Base-by-base conservation (phyloP, 129 eudicot genomes). In the Helianthus tuberosus region DNA sequence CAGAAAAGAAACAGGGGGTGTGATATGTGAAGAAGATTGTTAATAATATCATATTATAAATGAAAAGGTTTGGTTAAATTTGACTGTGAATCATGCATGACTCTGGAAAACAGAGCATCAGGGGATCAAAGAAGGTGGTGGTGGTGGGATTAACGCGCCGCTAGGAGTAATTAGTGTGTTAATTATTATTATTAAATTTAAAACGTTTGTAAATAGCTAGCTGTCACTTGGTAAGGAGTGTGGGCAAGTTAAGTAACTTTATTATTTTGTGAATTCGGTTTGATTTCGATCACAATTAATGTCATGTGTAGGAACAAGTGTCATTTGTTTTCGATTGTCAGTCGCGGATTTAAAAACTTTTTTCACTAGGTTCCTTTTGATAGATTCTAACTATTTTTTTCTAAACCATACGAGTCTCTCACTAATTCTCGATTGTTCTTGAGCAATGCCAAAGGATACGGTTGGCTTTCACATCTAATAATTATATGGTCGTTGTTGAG, bases 201-300 rank as follows among this genome's bases (percentile, higher is more conserved):
- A 46, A 55, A 50, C 60, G 73, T 71, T 10, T 66, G 65, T 29
- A 58, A 66, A 75, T 51, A 43, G 75, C 29, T 68, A 76, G 75
- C 80, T 76, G 75, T 58, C 70, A 76, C 54, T 75, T 46, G 60
- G 66, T 23, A 52, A 65, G 29, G 17, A 58, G 48, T 17, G 29
- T 14, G 5, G 29, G 32, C 49, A 5, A 11, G 52, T 61, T 69
- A 69, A 51, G 64, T 41, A 70, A 70, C 38, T 27, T 50, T 48
- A 41, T 70, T 53, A 70, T 15, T 69, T 51, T 29, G 35, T 60
- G 6, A 27, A 60, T 5, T 43, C 66, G 5, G 66, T 32, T 61
- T 13, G 32, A 29, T 32, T 11, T 29, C 20, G 23, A 61, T 61
- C 46, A 61, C 36, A 32, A 61, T 29, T 61, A 61, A 61, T 61